A percentile compares a stretch with the other conserved stretches of the same genome.
phyloP scores from a whole-genome alignment of 148 eudicot species.

The Spergularia bocconei region DNA sequence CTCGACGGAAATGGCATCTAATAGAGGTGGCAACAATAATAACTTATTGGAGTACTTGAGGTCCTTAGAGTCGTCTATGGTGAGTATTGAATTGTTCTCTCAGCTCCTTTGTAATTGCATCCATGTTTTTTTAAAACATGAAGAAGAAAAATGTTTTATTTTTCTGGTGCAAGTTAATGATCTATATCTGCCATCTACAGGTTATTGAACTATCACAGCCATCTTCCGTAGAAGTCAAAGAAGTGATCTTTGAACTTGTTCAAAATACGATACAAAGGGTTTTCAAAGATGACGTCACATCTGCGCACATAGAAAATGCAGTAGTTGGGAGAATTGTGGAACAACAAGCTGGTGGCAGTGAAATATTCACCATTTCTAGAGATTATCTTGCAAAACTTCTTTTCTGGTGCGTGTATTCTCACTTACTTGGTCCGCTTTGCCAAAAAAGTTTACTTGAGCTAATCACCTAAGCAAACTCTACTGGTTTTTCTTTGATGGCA shows the following conservation, averaged over 20 bases:
- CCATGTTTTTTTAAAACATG: no score
- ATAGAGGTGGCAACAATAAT: conserved; percentile 51
- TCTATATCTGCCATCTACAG: conserved; percentile 32
- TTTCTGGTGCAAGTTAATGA: conserved; percentile 2
- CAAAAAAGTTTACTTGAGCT: conserved; percentile 11
- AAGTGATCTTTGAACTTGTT: conserved; percentile 66
- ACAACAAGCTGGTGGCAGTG: conserved; percentile 33
- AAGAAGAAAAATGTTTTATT: no score
- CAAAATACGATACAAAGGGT: conserved; percentile 46
- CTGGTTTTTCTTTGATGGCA: conserved; percentile 26
- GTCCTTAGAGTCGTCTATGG: conserved; percentile 73
- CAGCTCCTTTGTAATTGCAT: background rate
- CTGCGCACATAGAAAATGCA: conserved; percentile 33
- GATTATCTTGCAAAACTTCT: conserved; percentile 88
- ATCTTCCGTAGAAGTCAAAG: conserved; percentile 76
- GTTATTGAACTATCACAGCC: conserved; percentile 78
- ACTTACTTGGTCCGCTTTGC: background rate
- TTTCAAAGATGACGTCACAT: conserved; percentile 46
- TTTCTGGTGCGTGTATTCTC: conserved; percentile 57
- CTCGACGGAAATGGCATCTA: conserved; percentile 40
- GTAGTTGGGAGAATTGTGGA: conserved; percentile 34
- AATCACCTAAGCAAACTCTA: background rate
- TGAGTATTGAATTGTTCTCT: conserved; percentile 24
- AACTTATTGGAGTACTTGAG: conserved; percentile 70
- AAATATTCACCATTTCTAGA: conserved; percentile 57